Percentiles rank a stretch among this genome's conserved stretches.
Conservation (phyloP, 345 rosid genomes). For the Eucalyptus regnans region DNA sequence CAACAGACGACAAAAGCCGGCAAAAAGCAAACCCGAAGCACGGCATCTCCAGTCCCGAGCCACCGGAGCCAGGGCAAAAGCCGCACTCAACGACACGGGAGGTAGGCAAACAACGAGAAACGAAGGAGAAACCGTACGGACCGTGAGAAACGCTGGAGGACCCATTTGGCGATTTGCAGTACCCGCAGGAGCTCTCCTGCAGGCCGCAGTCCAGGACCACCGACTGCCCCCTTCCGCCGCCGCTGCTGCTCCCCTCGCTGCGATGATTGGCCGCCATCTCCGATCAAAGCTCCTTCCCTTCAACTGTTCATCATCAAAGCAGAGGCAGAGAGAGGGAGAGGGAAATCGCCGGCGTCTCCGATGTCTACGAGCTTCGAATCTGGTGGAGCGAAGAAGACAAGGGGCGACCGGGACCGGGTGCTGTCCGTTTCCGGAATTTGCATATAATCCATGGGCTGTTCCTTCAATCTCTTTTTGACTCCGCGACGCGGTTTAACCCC, state of each 20-base stretch:
- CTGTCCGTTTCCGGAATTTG: background rate
- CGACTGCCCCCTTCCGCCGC: conserved; percentile 34
- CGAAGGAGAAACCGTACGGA: background rate
- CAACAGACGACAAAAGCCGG: background rate
- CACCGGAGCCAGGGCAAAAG: background rate
- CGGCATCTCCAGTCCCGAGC: background rate
- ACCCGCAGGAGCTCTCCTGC: conserved; percentile 48
- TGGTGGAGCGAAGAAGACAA: background rate
- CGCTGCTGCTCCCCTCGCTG: conserved; percentile 64
- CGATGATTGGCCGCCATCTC: conserved; percentile 25
- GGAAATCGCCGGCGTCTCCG: background rate
- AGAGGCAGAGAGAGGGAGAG: background rate
- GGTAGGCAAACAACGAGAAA: background rate
- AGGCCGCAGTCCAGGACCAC: conserved; percentile 49
- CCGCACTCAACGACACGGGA: background rate
- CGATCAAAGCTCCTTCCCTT: background rate
- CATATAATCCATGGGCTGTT: too few species aligned
- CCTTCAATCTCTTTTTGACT: too few species aligned
- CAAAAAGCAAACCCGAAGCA: background rate
- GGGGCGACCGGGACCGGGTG: background rate
- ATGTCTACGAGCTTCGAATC: background rate
- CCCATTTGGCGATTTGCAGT: conserved; percentile 41
- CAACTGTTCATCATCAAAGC: background rate
- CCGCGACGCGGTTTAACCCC: too few species aligned
- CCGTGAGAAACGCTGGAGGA: conserved; percentile 43